Base-by-base conservation (phyloP, 306 rosid genomes). In the Rubus parviflorus region DNA sequence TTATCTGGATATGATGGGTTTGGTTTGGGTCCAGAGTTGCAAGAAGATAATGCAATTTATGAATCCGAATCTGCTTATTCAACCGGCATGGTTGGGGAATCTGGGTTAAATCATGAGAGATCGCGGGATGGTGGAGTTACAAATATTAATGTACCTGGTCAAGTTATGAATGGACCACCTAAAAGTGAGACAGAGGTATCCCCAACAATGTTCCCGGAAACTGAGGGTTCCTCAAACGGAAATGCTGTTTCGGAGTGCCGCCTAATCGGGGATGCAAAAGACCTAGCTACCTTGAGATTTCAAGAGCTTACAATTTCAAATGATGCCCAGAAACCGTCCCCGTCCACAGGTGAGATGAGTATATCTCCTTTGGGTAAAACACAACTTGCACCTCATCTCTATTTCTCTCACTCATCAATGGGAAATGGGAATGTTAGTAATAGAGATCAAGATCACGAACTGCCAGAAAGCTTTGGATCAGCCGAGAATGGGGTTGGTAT, bases 211-310 rank as follows among this genome's bases (percentile, higher is more conserved):
- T 70, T 70, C 47, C 30, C 47, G 2, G 79, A 77, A 42, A 56
- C 45, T 8, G 83, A 80, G 43, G 63, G 48, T 46, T 69, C 69
- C 42, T 40, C 78, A 30, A 75, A 82, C n/a, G 76, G 80, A 30
- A 49, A 52, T 77, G 70, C 75, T 38, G 71, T 80, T 80, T 82
- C 84, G 1, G 76, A 82, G 48, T 45, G 63, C 72, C 88, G 78
- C 78, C 82, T 82, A 52, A 57, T 71, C 17, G 87, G 83, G 74
- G 87, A 82, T 80, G 90, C 85, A 12, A 57, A 85, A 75, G 90
- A 85, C 67, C 80, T 80, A 67, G 86, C 85, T 53, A 84, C 83
- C 52, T 74, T 75, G 37, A 77, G 81, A 80, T 60, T 77, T 46
- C 83, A 84, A 75, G 65, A 61, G 67, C 81, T 75, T 77, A 22